Evolutionary conservation across 768 basidiomycete genomes (phyloP), one percentile per base, ranked within the genome.

Genomic region (Coprinopsis marcescibilis): DNA sequence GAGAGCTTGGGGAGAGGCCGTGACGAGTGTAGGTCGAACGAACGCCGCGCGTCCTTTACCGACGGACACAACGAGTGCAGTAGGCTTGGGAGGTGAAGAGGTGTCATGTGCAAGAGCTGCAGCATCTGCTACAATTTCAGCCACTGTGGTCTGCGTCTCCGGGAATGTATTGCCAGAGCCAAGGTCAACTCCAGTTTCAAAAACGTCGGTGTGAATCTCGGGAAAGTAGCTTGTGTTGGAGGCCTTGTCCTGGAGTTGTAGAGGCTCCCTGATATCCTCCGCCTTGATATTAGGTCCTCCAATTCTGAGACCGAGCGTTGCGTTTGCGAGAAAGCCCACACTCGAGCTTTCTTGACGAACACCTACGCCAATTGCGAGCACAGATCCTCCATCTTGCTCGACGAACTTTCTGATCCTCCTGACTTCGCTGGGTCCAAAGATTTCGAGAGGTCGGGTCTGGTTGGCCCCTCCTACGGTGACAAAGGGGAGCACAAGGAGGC

Each of bases 41-140:
- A 55, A 19, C 7, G 48, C 41, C 6, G 51, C 19, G 24, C 33
- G 17, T 17, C 56, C n/a, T 45, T 60, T 55, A 52, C 57, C 21
- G 53, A 57, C 11, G 56, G 55, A 52, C 50, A 52, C 49, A 29
- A 38, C 21, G 30, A 46, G n/a, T n/a, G n/a, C n/a, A n/a, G n/a
- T 17, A 38, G 21, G 27, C n/a, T 24, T 8, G 34, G 43, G 13
- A 35, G 11, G 46, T 41, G 19, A 37, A n/a, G n/a, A n/a, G n/a
- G n/a, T n/a, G n/a, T n/a, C n/a, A n/a, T n/a, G n/a, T n/a, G n/a
- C n/a, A n/a, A n/a, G n/a, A n/a, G n/a, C n/a, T n/a, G n/a, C n/a
- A n/a, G n/a, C n/a, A 10, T 43, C 40, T 41, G 5, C 41, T 15
- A 2, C 38, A 17, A 17, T 15, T 30, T 19, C 34, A 25, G 26